phyloP scores from a whole-genome alignment of 1,139 yeast species.

The Suhomyces yuchorum region DNA sequence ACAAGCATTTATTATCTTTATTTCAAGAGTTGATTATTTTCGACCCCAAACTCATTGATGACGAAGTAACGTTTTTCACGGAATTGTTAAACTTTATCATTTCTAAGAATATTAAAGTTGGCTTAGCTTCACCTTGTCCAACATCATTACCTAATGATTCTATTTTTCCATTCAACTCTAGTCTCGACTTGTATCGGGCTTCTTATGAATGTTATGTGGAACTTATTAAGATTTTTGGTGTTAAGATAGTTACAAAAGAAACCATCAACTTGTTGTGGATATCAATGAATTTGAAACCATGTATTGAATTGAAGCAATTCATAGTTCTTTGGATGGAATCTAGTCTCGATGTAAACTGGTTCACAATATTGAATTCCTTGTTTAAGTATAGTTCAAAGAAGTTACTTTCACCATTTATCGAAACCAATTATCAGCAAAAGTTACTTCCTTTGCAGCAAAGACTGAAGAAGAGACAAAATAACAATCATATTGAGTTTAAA shows the following conservation, averaged over 20 bases:
- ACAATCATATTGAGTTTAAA: slow-evolving; percentile 35
- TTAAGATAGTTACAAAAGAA: slow-evolving; percentile 35
- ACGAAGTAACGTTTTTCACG: slow-evolving; percentile 34
- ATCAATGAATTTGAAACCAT: slow-evolving; percentile 46
- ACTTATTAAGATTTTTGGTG: slow-evolving; percentile 42
- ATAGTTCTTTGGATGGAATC: slow-evolving; percentile 46
- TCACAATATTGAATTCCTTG: slow-evolving; percentile 40
- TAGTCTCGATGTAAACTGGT: slow-evolving; percentile 43
- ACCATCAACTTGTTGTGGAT: slow-evolving; percentile 44
- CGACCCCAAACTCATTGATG: slow-evolving; percentile 39
- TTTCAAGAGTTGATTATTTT: slow-evolving; percentile 46
- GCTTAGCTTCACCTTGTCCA: slow-evolving; percentile 36
- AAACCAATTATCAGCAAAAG: slow-evolving; percentile 43
- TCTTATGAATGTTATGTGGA: slow-evolving; percentile 47
- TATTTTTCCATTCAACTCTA: slow-evolving; percentile 45
- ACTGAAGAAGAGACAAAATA: slow-evolving; percentile 39
- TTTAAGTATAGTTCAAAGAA: slow-evolving; percentile 42
- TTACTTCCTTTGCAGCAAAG: slow-evolving; percentile 48
- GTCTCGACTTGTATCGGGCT: slow-evolving; percentile 35
- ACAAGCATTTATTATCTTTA: slow-evolving; percentile 29
- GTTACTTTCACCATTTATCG: slow-evolving; percentile 42
- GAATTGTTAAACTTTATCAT: slow-evolving; percentile 36
- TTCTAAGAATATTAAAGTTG: slow-evolving; percentile 41
- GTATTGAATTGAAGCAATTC: slow-evolving; percentile 36
- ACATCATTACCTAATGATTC: slow-evolving; percentile 39